Evolutionary conservation across 768 basidiomycete species (phyloP).

Genomic region (Pulveroboletus frians): DNA sequence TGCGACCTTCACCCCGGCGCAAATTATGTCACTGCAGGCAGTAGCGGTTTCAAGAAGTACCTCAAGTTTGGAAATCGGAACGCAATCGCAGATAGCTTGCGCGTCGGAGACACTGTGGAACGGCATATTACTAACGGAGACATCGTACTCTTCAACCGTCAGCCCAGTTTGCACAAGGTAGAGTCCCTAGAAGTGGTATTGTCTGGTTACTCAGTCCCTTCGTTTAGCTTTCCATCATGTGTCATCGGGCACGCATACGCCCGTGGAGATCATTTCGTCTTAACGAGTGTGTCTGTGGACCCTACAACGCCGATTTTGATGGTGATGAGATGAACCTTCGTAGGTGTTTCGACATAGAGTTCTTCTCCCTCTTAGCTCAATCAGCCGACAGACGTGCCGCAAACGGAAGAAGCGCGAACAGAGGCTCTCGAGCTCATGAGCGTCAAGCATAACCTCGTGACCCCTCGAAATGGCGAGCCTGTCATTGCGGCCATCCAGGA

Average conservation of each 20-base stretch:
- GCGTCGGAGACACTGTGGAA: conserved; percentile 90
- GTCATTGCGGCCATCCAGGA: conserved; percentile 99
- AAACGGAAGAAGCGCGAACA: conserved; percentile 96
- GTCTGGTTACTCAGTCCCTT: conserved; percentile 2
- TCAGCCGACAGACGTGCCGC: conserved; percentile 74
- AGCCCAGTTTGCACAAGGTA: conserved; percentile 95
- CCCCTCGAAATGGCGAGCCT: conserved; percentile 96
- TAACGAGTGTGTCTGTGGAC: conserved; percentile 98
- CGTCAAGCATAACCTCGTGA: conserved; percentile 94
- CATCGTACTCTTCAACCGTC: conserved; percentile 96
- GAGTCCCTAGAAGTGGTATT: conserved; percentile 2
- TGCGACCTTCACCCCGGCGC: conserved; percentile 91
- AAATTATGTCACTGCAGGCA: conserved; percentile 83
- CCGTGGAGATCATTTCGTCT: conserved; percentile 97
- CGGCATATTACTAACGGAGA: conserved; percentile 94
- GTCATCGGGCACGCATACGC: conserved; percentile 91
- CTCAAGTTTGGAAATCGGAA: conserved; percentile 80
- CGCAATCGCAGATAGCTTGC: conserved; percentile 74
- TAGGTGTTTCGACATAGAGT: conserved; percentile 35
- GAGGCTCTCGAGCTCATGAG: conserved; percentile 97
- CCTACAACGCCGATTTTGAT: conserved; percentile 99
- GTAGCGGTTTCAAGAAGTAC: conserved; percentile 80
- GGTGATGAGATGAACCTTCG: conserved; percentile 99
- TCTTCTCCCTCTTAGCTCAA: conserved; percentile 1
- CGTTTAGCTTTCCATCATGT: conserved; percentile 93